A percentile compares a stretch with the other conserved stretches of the same genome.
These are phyloP conservation scores for Alectoria sarmentosa DNA, from an alignment of 495 filamentous ascomycete species.

Conservation along the genomic window DNA sequence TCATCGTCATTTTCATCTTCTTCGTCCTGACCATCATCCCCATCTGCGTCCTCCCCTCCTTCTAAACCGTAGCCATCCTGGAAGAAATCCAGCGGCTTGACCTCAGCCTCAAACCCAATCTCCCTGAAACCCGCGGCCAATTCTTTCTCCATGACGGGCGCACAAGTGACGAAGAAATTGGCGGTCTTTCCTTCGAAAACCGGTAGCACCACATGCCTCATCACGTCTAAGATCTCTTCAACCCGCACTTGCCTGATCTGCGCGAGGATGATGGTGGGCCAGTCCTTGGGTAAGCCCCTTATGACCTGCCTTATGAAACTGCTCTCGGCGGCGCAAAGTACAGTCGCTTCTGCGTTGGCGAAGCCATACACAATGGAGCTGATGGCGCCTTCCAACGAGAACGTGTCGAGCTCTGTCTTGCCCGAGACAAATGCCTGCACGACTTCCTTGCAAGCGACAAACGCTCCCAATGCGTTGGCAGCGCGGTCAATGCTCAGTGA, in stretches of 20 bases:
- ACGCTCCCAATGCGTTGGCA: conserved; percentile 83
- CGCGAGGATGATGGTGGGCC: conserved; percentile 65
- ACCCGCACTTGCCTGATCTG: conserved; percentile 66
- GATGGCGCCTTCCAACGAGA: conserved; percentile 83
- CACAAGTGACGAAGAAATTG: conserved; percentile 85
- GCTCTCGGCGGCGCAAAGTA: conserved; percentile 67
- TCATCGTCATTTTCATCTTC: conserved; percentile 48
- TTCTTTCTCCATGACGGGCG: conserved; percentile 77
- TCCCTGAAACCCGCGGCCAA: conserved; percentile 63
- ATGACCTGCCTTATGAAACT: conserved; percentile 81
- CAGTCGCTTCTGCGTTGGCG: conserved; percentile 81
- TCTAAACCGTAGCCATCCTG: conserved; percentile 88
- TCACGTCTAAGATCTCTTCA: conserved; percentile 68
- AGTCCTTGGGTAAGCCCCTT: conserved; percentile 67
- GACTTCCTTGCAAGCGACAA: conserved; percentile 64
- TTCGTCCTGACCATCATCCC: conserved; percentile 58
- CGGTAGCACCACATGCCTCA: conserved; percentile 68
- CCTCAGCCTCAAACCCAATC: conserved; percentile 69
- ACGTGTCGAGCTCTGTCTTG: conserved; percentile 58
- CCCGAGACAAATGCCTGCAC: conserved; percentile 63
- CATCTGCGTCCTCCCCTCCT: conserved; percentile 57
- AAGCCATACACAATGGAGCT: conserved; percentile 76
- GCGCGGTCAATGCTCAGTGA: conserved; percentile 81
- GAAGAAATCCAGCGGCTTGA: conserved; percentile 71
- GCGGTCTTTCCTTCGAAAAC: conserved; percentile 69